Evolutionary conservation across 2,329 filamentous ascomycete genomes (phyloP), one percentile per base, ranked within the genome.

Genomic region (Penicillium sp.): DNA sequence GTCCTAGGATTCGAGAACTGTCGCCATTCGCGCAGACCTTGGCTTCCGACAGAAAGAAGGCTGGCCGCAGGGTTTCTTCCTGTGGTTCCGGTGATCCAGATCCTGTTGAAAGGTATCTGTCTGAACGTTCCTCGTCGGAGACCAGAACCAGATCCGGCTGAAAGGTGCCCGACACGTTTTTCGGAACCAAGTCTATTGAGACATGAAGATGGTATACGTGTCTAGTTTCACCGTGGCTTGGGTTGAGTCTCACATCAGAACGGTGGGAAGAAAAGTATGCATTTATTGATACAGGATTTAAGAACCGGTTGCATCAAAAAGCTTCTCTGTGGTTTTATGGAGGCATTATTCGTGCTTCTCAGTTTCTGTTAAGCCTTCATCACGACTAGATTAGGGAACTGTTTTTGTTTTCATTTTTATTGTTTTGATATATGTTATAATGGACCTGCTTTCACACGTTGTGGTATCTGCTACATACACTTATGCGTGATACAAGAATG

Each of bases 11-110:
- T 28, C 76, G 83, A 6, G 72, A 76, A 31, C 69, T 72, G 10
- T 85, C 82, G 3, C 76, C 77, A 0, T 85, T 85, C 58, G 83
- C 83, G 0, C 79, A 84, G 66, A 75, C 74, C 10, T 67, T 87
- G 6, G 79, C 78, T 15, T 66, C 67, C 2, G 75, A 67, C 22
- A 57, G 65, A 37, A 61, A 65, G 48, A 60, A 61, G n/a, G 57
- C 57, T 21, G 60, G 59, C 17, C 59, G 58, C 6, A 57, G 51
- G 26, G 54, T 59, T 13, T 62, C 59, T 2, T 56, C 60, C 21
- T 61, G 59, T 45, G 60, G 60, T 15, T 61, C 59, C 41, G 60
- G 60, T 5, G 59, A 61, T 41, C 43, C 53, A 8, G 59, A 61
- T 26, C 59, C 60, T 4, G 59, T 61, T 17, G 45, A 62, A 41